Percentiles rank a stretch among this genome's conserved stretches.
These are phyloP conservation scores for Lomentospora prolificans DNA, from an alignment of 2,329 filamentous ascomycete genomes.

Conservation along the genomic window DNA sequence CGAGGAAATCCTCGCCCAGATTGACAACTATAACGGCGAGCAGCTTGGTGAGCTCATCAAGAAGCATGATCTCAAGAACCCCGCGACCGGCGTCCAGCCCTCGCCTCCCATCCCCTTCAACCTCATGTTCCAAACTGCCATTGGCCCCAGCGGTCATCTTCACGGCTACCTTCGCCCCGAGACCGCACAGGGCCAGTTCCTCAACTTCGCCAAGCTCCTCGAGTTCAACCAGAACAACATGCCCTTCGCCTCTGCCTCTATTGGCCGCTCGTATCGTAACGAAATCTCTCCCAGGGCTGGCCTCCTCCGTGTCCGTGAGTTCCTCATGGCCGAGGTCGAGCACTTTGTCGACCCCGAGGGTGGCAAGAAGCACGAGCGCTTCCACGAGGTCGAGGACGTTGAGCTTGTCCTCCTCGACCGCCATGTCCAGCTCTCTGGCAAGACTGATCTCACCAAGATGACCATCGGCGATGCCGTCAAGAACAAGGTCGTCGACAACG, in stretches of 20 bases:
- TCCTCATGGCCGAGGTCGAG: constrained; percentile 98
- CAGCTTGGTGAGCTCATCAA: constrained; percentile 81
- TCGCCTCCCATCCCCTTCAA: constrained; percentile 85
- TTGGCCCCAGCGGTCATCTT: constrained; percentile 82
- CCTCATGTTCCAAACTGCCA: constrained; percentile 95
- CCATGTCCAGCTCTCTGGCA: constrained; percentile 75
- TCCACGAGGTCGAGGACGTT: constrained; percentile 73
- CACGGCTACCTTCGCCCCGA: constrained; percentile 84
- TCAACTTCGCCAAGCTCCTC: constrained; percentile 92
- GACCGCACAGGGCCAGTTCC: constrained; percentile 95
- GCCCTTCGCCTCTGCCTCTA: constrained; percentile 94
- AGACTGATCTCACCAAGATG: constrained; percentile 64
- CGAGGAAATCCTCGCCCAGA: constrained; percentile 79
- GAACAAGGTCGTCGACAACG: constrained; percentile 80
- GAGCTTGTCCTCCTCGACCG: constrained; percentile 79
- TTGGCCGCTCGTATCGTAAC: constrained; percentile 97
- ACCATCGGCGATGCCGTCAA: constrained; percentile 80
- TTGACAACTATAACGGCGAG: constrained; percentile 88
- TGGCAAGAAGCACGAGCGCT: constrained; percentile 89
- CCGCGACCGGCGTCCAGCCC: constrained; percentile 65
- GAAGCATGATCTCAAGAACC: constrained; percentile 85
- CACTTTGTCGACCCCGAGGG: constrained; percentile 93
- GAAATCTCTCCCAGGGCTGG: constrained; percentile 92
- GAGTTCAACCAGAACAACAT: constrained; percentile 93
- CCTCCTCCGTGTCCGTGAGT: constrained; percentile 88